Base-by-base conservation (phyloP, 2,329 filamentous ascomycete species). In the Dothidotthia symphoricarpi region DNA sequence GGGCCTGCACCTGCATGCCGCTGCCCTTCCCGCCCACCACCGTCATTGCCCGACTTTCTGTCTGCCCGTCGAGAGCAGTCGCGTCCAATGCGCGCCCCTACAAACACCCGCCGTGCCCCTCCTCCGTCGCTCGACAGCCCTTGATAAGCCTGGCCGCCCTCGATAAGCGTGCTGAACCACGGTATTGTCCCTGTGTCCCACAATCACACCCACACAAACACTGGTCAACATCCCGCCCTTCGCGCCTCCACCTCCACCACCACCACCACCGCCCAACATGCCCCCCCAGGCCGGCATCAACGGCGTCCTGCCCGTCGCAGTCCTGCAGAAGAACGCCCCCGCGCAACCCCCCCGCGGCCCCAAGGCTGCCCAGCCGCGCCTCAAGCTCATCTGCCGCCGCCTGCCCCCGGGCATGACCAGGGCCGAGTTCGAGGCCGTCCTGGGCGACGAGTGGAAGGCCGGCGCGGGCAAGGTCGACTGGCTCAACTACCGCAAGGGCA, bases 391-490 rank as follows among this genome's bases (percentile, higher is more conserved):
- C 16, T 75, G 96, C 37, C 82, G 94, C 35, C 80, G 91, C 40
- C 77, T 98, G 3, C 88, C 93, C 8, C 90, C 93, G 1, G 88
- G 85, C 7, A 75, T 98, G 64, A 94, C 86, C 0, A 79, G 87
- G 57, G 68, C 76, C 1, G 93, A 98, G 58, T 91, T 94, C 47
- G 74, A 82, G 55, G 67, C 71, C 11, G 75, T 82, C 7, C 65
- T 96, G 10, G 90, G 89, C 3, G 76, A 83, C 2, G 84, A 89
- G 32, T 97, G 91, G 91, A 86, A 82, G 57, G 57, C 78, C 3
- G 86, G 86, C n/a, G 79, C 78, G 31, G 88, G 88, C 22, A 93
- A 83, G 61, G 81, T 94, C 10, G 90, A 95, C 64, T 96, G 88
- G 87, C 75, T 86, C 50, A 77, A 77, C 32, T 98, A 80, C 63